Percentiles rank a stretch among this genome's conserved stretches.
Conservation (phyloP, 108 stramenopile species). For the Chaetoceros muelleri region DNA sequence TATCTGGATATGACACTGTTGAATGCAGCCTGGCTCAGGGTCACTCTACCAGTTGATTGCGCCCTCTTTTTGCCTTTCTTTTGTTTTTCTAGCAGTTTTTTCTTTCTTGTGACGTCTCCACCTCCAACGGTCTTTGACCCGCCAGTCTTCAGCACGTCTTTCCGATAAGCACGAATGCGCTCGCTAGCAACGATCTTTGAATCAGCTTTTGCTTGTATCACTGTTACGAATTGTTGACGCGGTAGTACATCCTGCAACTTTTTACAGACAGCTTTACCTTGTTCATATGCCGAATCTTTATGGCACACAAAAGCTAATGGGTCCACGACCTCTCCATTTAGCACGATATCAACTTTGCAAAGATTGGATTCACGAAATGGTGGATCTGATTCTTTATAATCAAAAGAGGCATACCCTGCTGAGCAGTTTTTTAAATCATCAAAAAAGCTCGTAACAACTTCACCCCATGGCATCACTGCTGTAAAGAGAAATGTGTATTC, state of each 20-base stretch:
- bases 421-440: slow-evolving; percentile 72
- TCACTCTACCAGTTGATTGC: slow-evolving; percentile 87
- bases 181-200: slow-evolving; percentile 76
- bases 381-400: slow-evolving; percentile 60
- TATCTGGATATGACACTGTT: slow-evolving; percentile 67
- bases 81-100: slow-evolving; percentile 97
- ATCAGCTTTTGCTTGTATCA: slow-evolving; percentile 95
- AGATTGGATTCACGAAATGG: slow-evolving; percentile 63
- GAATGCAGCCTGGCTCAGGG: slow-evolving; percentile 96
- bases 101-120: slow-evolving; percentile 93
- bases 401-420: slow-evolving; percentile 70
- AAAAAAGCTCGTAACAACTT: slow-evolving; percentile 79
- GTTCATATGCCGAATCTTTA: slow-evolving; percentile 50
- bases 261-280: slow-evolving; percentile 77
- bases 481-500: slow-evolving; percentile 77
- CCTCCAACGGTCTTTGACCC: slow-evolving; percentile 93
- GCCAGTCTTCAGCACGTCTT: slow-evolving; percentile 91
- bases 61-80: slow-evolving; percentile 95
- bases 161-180: slow-evolving; percentile 86
- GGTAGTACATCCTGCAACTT: slow-evolving; percentile 88
- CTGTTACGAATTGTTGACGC: slow-evolving; percentile 95
- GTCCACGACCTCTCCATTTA: slow-evolving; percentile 88
- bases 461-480: slow-evolving; percentile 83
- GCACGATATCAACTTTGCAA: slow-evolving; percentile 87
- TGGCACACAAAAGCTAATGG: slow-evolving; percentile 92